phyloP scores from a whole-genome alignment of 768 basidiomycete genomes.

The Boletus subcaerulescens region DNA sequence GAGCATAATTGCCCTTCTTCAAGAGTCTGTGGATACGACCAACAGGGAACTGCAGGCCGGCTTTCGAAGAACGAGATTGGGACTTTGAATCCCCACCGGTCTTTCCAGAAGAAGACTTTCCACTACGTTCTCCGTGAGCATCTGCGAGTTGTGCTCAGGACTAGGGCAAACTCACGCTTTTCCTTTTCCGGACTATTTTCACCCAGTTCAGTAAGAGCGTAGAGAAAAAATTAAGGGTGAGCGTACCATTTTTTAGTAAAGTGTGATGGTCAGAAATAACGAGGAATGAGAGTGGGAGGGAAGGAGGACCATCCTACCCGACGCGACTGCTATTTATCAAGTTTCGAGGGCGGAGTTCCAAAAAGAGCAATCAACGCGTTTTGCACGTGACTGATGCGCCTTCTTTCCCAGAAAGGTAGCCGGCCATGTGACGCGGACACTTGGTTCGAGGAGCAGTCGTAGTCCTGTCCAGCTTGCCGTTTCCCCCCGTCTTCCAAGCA shows the following conservation, averaged over 20 bases:
- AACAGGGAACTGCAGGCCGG: constrained; percentile 73
- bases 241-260: constrained; percentile 33
- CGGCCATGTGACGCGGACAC: constrained; percentile 14
- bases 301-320: constrained; percentile 1
- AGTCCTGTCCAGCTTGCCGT: constrained; percentile 6
- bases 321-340: constrained; percentile 34
- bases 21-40: constrained; percentile 79
- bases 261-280: constrained; percentile 7
- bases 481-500: constrained; percentile 5
- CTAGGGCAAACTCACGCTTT: constrained; percentile 40
- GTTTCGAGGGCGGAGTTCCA: constrained; percentile 31
- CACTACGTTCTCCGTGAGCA: constrained; percentile 28
- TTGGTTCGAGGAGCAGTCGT: constrained; percentile 13
- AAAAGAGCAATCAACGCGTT: constrained; percentile 32
- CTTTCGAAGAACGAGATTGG: constrained; percentile 64
- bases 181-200: constrained; percentile 51
- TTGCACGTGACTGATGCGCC: constrained; percentile 34
- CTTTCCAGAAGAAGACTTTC: constrained; percentile 47
- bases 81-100: constrained; percentile 53
- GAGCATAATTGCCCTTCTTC: constrained; percentile 71
- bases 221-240: neutral
- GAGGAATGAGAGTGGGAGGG: constrained; percentile 17
- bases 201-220: constrained; percentile 7
- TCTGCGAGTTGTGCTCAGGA: neutral
- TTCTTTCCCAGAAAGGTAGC: constrained; percentile 19